Conservation (phyloP, 2,329 filamentous ascomycete species). For the Myriosclerotinia scirpicola region DNA sequence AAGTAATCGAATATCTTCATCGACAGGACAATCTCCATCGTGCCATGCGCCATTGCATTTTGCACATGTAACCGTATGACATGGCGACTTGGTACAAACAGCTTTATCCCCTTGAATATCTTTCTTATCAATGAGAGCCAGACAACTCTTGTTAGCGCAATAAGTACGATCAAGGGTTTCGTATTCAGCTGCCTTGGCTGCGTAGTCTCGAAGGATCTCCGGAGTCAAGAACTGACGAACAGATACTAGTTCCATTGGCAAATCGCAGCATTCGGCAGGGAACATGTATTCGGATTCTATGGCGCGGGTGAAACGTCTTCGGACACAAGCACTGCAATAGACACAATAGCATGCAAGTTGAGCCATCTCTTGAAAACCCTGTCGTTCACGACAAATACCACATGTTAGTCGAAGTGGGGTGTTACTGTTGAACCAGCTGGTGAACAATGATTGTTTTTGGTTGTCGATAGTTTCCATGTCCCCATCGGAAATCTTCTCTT, state of each 20-base stretch:
- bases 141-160: neutral
- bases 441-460: neutral
- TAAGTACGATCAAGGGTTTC: neutral
- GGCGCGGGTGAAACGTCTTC: neutral
- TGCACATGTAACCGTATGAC: neutral
- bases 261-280: neutral
- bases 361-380: neutral
- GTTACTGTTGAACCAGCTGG: too few relatives aligned
- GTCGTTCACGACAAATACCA: neutral
- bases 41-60: conserved; percentile 10
- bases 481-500: neutral
- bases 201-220: neutral
- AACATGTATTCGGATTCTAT: neutral
- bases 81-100: neutral
- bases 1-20: neutral
- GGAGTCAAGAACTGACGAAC: neutral
- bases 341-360: neutral
- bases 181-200: neutral
- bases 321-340: neutral
- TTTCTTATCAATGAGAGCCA: neutral
- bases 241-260: rapidly evolving
- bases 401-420: too few relatives aligned
- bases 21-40: neutral
- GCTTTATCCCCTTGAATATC: neutral
- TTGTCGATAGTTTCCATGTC: neutral